Evolutionary conservation across 2,329 filamentous ascomycete species (phyloP).

Genomic region (Leptographium lundbergii): DNA sequence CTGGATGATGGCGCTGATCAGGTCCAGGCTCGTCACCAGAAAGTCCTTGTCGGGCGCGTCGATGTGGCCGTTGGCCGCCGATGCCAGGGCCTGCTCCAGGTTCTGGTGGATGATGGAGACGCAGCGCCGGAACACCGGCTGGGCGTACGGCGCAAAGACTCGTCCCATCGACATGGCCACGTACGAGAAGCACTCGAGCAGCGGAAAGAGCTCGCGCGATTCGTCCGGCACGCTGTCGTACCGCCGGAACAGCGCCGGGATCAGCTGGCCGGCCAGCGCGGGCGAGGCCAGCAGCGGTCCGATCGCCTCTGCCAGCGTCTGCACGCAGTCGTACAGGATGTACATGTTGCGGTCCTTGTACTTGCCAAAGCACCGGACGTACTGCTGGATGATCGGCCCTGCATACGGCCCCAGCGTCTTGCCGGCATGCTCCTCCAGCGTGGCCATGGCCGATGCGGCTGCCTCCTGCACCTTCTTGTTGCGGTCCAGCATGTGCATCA

Average conservation of each 20-base stretch:
- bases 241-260: slow-evolving; percentile 81
- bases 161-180: slow-evolving; percentile 76
- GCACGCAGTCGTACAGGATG: slow-evolving; percentile 95
- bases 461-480: slow-evolving; percentile 99
- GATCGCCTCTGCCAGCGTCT: slow-evolving; percentile 88
- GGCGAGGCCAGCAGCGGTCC: slow-evolving; percentile 69
- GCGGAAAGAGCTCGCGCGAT: slow-evolving; percentile 83
- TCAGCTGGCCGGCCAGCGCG: slow-evolving; percentile 70
- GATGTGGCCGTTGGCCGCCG: slow-evolving; percentile 51
- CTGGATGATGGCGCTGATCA: slow-evolving; percentile 87
- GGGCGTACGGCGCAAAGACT: slow-evolving; percentile 72
- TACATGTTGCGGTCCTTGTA: slow-evolving; percentile 99
- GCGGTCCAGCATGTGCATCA: slow-evolving; percentile 86
- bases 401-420: slow-evolving; percentile 73
- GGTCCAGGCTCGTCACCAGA: slow-evolving; percentile 84
- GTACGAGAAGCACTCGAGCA: slow-evolving; percentile 94
- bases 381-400: slow-evolving; percentile 80
- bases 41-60: slow-evolving; percentile 94
- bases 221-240: slow-evolving; percentile 82
- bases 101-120: slow-evolving; percentile 87
- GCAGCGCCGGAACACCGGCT: slow-evolving; percentile 77
- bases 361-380: slow-evolving; percentile 78
- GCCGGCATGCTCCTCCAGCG: slow-evolving; percentile 86
- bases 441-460: slow-evolving; percentile 89
- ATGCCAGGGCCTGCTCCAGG: slow-evolving; percentile 65